These are phyloP conservation scores for Blastomyces gilchristii DNA, from an alignment of 2,329 filamentous ascomycete species.

Conservation along the genomic window DNA sequence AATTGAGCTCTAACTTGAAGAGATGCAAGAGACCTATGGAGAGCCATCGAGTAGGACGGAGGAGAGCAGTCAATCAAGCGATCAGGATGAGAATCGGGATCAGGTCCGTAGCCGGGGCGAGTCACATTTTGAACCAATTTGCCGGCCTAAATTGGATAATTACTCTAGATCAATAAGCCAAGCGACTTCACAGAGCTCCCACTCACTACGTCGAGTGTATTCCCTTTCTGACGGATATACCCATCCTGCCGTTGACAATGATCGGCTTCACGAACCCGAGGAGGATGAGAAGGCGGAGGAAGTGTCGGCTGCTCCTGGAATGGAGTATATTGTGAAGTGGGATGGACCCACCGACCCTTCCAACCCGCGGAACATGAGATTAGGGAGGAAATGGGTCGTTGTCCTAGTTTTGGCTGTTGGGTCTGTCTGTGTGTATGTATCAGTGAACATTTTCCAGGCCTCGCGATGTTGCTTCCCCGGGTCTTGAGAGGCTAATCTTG, in stretches of 20 bases:
- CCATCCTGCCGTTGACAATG: conserved; percentile 18
- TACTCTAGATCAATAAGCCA: not conserved
- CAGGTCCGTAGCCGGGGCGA: not conserved
- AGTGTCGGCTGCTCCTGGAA: conserved; percentile 23
- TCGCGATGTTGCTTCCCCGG: not conserved
- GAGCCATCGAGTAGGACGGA: not conserved
- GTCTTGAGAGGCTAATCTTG: not conserved
- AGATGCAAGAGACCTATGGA: not conserved
- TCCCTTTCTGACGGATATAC: conserved; percentile 15
- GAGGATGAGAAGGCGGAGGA: conserved; percentile 18
- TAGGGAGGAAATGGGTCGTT: conserved; percentile 65
- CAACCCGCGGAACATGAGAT: conserved; percentile 60
- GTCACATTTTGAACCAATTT: conserved; percentile 9
- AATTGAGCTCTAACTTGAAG: not conserved
- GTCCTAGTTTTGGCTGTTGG: conserved; percentile 62
- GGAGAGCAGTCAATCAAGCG: not conserved
- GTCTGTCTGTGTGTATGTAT: conserved; percentile 73
- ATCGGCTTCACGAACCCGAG: conserved; percentile 18
- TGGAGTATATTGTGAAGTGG: conserved; percentile 61
- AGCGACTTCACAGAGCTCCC: conserved; percentile 7
- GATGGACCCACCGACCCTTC: conserved; percentile 62
- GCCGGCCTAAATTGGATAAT: not conserved
- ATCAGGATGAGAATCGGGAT: not conserved
- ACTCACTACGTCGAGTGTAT: conserved; percentile 9
- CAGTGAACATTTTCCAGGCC: conserved; percentile 3